phyloP scores from a whole-genome alignment of 768 basidiomycete species.

The Lactarius akahatsu region DNA sequence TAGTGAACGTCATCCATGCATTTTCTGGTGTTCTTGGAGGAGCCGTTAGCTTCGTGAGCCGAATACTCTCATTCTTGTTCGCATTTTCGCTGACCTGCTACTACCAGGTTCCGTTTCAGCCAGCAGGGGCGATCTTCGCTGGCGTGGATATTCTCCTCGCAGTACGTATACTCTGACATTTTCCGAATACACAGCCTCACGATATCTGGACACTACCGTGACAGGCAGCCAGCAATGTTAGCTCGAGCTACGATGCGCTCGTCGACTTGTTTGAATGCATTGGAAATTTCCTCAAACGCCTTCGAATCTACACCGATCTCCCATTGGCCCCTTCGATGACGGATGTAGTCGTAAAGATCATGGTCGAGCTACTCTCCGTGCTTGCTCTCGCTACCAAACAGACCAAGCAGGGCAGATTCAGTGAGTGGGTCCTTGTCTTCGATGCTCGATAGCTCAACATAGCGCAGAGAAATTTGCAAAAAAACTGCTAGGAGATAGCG shows the following conservation, averaged over 20 bases:
- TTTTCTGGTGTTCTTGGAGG: neutral
- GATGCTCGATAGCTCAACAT: neutral
- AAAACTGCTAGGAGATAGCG: neutral
- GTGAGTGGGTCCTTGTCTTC: neutral
- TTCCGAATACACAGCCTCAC: neutral
- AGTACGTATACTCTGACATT: neutral
- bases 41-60: neutral
- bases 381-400: constrained; percentile 5
- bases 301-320: neutral
- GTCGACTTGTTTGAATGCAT: neutral
- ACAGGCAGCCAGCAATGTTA: neutral
- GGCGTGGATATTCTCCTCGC: neutral
- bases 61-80: neutral
- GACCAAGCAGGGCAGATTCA: neutral
- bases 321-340: neutral
- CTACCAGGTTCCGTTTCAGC: neutral
- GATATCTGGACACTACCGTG: neutral
- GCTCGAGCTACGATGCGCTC: neutral
- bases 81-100: neutral
- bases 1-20: neutral
- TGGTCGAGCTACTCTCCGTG: neutral
- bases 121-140: neutral
- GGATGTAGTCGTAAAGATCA: neutral
- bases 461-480: neutral
- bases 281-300: neutral